These are phyloP conservation scores for Mortierella antarctica DNA, from an alignment of 192 early-diverging fungal genomes.

Conservation along the genomic window DNA sequence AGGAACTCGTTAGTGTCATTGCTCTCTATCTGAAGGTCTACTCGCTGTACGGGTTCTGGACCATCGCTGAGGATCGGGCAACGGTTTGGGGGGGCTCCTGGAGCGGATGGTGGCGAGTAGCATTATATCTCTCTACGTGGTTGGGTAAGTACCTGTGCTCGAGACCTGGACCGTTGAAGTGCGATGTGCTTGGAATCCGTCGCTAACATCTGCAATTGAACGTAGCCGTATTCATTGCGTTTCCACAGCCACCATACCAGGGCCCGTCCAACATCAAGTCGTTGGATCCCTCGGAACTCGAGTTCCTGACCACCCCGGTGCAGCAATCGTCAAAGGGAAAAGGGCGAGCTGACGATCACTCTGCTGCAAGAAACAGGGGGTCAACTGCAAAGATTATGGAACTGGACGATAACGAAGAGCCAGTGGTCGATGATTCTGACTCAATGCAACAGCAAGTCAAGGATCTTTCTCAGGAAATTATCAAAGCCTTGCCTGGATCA, in stretches of 20 bases:
- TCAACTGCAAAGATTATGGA: slow-evolving; percentile 44
- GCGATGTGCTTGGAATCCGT: slow-evolving; percentile 5
- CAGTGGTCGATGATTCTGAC: slow-evolving; percentile 4
- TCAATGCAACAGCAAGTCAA: no score
- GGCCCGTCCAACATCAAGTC: slow-evolving; percentile 60
- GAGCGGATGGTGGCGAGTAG: slow-evolving; percentile 52
- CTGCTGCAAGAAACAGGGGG: slow-evolving; percentile 5
- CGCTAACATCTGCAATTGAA: neutral
- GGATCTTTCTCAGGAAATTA: no score
- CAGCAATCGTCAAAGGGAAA: slow-evolving; percentile 21
- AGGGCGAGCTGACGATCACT: neutral
- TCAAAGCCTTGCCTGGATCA: neutral
- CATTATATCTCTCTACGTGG: slow-evolving; percentile 53
- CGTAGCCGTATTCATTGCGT: slow-evolving; percentile 43
- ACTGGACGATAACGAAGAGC: slow-evolving; percentile 31
- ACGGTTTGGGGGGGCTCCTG: slow-evolving; percentile 16
- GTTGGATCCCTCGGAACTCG: slow-evolving; percentile 49
- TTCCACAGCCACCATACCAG: slow-evolving; percentile 66
- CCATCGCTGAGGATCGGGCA: slow-evolving; percentile 9
- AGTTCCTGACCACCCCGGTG: slow-evolving; percentile 26
- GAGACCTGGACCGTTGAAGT: neutral
- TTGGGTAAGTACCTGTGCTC: slow-evolving; percentile 29
- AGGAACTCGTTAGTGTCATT: slow-evolving; percentile 59
- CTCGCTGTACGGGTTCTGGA: slow-evolving; percentile 51
- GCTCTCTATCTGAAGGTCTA: slow-evolving; percentile 60